Evolutionary conservation across 2,329 filamentous ascomycete species (phyloP).

Genomic region (Colletotrichum orbiculare): DNA sequence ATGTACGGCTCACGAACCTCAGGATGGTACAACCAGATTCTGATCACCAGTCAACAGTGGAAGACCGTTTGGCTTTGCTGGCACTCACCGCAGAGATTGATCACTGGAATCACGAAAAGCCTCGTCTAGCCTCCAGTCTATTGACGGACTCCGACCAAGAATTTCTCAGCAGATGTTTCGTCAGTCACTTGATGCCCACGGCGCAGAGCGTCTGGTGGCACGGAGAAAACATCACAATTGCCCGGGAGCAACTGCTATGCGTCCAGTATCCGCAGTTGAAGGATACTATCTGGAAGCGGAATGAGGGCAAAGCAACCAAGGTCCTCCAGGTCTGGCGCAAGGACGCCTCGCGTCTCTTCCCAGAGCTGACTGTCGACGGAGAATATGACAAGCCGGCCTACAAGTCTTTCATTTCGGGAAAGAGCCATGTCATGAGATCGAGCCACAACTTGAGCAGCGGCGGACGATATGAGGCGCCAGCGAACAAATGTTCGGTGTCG

Average conservation of each 20-base stretch:
- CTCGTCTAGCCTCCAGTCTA: background rate
- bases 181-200: slow-evolving; percentile 17
- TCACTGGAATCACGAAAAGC: background rate
- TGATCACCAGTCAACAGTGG: background rate
- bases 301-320: background rate
- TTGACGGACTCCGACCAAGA: slow-evolving; percentile 7
- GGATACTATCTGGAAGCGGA: slow-evolving; percentile 4
- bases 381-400: background rate
- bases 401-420: background rate
- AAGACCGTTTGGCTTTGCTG: slow-evolving; percentile 14
- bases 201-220: slow-evolving; percentile 26
- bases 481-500: too few relatives aligned
- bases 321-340: slow-evolving; percentile 23
- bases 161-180: slow-evolving; percentile 1
- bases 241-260: background rate
- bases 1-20: background rate
- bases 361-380: background rate
- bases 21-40: too few relatives aligned
- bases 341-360: slow-evolving; percentile 16
- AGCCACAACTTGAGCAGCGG: background rate
- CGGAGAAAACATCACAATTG: slow-evolving; percentile 1
- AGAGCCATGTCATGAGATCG: slow-evolving; percentile 1
- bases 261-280: slow-evolving; percentile 7
- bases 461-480: too few relatives aligned
- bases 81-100: slow-evolving; percentile 25